These are phyloP conservation scores for Euphorbia schlechtendalii DNA, from an alignment of 441 rosid species.

Conservation along the genomic window DNA sequence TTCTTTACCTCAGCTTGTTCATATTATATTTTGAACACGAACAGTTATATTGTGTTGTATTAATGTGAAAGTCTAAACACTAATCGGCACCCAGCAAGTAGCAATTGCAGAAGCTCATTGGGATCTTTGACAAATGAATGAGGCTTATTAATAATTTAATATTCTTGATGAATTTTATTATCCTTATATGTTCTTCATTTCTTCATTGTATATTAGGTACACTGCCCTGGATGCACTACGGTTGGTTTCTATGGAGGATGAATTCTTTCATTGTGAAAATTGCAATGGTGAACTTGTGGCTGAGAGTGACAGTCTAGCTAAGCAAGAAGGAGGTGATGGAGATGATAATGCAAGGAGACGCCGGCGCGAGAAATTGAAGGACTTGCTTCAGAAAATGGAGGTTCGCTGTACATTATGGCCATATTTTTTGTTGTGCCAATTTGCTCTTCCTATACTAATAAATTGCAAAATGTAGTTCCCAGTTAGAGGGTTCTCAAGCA, in stretches of 20 bases:
- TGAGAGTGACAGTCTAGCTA: conserved; percentile 77
- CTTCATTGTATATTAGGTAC: conserved; percentile 45
- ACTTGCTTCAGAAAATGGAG: conserved; percentile 80
- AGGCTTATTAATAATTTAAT: too few relatives aligned
- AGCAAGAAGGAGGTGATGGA: conserved; percentile 84
- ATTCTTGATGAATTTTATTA: conserved; percentile 5
- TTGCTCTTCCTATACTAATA: too few relatives aligned
- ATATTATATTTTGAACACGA: too few relatives aligned
- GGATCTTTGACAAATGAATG: neutral
- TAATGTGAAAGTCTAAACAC: too few relatives aligned
- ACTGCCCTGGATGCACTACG: conserved; percentile 81
- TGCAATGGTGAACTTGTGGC: conserved; percentile 90
- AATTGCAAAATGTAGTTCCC: neutral
- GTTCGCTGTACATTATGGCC: conserved; percentile 23
- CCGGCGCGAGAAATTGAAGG: conserved; percentile 70
- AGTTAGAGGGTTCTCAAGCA: neutral
- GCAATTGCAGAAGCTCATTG: neutral
- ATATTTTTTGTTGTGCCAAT: neutral
- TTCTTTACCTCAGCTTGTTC: too few relatives aligned
- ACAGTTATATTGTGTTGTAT: too few relatives aligned
- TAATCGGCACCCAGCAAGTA: neutral
- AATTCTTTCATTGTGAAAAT: conserved; percentile 80
- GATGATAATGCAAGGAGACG: conserved; percentile 85
- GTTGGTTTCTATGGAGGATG: conserved; percentile 62
- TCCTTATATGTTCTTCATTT: conserved; percentile 13